A percentile compares a stretch with the other conserved stretches of the same genome.
Conservation (phyloP, 164 flowering plant species). For the Chimonanthus salicifolius region DNA sequence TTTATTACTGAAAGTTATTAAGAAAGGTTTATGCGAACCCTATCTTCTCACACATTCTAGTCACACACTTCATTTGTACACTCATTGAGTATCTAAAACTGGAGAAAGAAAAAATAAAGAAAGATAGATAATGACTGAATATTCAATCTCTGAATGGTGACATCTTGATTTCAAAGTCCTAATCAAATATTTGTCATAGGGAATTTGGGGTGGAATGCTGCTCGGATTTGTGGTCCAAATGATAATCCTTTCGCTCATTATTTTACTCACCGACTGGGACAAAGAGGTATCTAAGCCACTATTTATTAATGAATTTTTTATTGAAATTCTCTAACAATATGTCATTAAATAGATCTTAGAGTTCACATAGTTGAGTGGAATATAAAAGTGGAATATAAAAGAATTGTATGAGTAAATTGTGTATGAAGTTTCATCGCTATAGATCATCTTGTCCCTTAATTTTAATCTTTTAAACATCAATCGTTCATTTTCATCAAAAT, state of each 20-base stretch:
- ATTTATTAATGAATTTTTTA: too few species aligned
- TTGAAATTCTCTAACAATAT: too few species aligned
- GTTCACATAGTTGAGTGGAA: too few species aligned
- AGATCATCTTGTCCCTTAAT: too few species aligned
- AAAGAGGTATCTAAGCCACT: neutral
- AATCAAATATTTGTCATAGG: neutral
- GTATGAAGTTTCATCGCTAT: too few species aligned
- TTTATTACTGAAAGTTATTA: too few species aligned
- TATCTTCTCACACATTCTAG: neutral
- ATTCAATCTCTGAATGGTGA: neutral
- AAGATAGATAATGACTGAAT: neutral
- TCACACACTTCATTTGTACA: neutral
- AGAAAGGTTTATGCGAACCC: neutral
- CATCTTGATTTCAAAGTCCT: neutral
- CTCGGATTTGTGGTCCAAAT: neutral
- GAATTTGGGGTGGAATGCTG: slow-evolving; percentile 5
- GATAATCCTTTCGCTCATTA: neutral
- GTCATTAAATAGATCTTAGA: too few species aligned
- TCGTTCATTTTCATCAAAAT: too few species aligned
- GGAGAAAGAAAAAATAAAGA: neutral
- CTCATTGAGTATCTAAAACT: neutral
- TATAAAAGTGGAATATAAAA: too few species aligned
- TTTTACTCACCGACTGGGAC: neutral
- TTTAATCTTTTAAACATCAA: too few species aligned
- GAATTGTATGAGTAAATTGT: too few species aligned